A percentile compares a stretch with the other conserved stretches of the same genome.
Conservation (phyloP, 495 filamentous ascomycete genomes). For the Pseudomonodictys pantanalensis region DNA sequence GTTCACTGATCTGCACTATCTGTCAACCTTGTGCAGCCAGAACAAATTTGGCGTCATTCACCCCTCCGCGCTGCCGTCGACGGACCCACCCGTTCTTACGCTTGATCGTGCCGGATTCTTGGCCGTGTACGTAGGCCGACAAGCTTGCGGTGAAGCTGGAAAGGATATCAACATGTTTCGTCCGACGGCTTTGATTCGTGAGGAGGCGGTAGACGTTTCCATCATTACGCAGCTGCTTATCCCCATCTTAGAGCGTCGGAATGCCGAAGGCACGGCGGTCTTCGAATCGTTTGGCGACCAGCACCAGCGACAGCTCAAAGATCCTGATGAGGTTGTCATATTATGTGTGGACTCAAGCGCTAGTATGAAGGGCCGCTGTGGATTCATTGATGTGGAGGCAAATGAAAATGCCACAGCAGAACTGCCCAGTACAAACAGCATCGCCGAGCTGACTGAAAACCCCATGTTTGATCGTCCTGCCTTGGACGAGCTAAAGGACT, state of each 20-base stretch:
- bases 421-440: neutral
- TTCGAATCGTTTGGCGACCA: slow-evolving; percentile 39
- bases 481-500: slow-evolving; percentile 5
- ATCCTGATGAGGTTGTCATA: slow-evolving; percentile 40
- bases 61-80: slow-evolving; percentile 35
- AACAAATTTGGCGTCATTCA: slow-evolving; percentile 36
- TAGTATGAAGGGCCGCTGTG: slow-evolving; percentile 35
- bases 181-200: slow-evolving; percentile 22
- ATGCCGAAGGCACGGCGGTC: slow-evolving; percentile 36
- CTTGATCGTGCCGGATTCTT: slow-evolving; percentile 36
- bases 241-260: slow-evolving; percentile 32
- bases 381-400: slow-evolving; percentile 34
- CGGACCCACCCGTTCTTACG: slow-evolving; percentile 35
- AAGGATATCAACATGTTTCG: slow-evolving; percentile 39
- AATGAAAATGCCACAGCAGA: slow-evolving; percentile 21
- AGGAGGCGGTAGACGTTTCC: slow-evolving; percentile 33
- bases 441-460: slow-evolving; percentile 8
- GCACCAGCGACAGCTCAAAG: slow-evolving; percentile 17
- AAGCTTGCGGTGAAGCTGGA: slow-evolving; percentile 33
- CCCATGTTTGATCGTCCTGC: slow-evolving; percentile 6
- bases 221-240: slow-evolving; percentile 37
- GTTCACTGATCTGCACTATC: slow-evolving; percentile 32
- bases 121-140: slow-evolving; percentile 38
- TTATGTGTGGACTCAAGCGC: slow-evolving; percentile 37
- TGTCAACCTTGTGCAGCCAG: slow-evolving; percentile 32